Evolutionary conservation across 305 asterid genomes (phyloP), one percentile per base, ranked within the genome.

Genomic region (Fraxinus velutina): DNA sequence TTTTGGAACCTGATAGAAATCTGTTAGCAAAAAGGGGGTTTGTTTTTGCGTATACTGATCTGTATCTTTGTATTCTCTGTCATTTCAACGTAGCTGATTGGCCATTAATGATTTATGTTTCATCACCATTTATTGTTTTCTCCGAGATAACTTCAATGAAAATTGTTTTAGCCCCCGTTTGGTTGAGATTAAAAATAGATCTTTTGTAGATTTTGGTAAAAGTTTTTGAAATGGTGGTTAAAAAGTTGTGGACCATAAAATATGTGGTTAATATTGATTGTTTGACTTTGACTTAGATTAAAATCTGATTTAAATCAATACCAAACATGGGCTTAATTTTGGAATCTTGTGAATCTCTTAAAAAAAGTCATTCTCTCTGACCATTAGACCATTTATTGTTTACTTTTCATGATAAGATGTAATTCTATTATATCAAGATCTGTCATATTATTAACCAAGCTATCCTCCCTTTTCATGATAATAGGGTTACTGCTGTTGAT

Each of bases 401-500:
- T 50, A 27, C n/a, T 17, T 74, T 10, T 76, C 74, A 42, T 34
- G 75, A 62, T 42, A 30, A 12, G 29, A 19, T 44, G 76, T 34
- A 24, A 22, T 6, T 24, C 44, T 27, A 7, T 34, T 50, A 15
- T 36, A 29, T 42, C 10, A 80, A 21, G 75, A 21, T 19, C 62
- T 3, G 73, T 68, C 42, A 5, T 78, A 5, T 39, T 36, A 10
- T 37, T 36, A 55, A 55, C 71, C 82, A 37, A 81, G 71, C 83
- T 76, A 73, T 83, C 66, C 37, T 80, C 44, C 80, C 71, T 83
- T 78, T 21, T 81, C 83, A 44, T 82, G 86, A 80, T 76, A 73
- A 81, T 91, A 96, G 99, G 91, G 99, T 96, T 79, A 94, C 99
- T 83, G 98, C 98, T 86, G 99, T 94, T 83, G 96, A 91, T 91